Base-by-base conservation (phyloP, 192 early-diverging fungal species). In the Coemansia interrupta region DNA sequence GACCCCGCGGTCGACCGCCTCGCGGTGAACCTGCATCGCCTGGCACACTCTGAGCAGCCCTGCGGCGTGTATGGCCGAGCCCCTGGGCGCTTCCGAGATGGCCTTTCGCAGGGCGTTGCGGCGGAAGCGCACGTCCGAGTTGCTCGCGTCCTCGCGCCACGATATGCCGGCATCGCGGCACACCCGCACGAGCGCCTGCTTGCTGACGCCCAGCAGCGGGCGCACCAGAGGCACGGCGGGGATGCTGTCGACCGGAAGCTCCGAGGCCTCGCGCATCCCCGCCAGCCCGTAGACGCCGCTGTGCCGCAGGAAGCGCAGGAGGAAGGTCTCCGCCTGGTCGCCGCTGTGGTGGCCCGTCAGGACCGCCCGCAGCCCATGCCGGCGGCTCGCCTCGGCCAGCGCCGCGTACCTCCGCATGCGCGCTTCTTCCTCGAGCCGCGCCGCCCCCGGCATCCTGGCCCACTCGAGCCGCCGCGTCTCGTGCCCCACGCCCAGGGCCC, bases 311-410 rank as follows among this genome's bases (percentile, higher is more conserved):
- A 80, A 60, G 24, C 78, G 63, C 2, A 80, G 50, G 55, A 74
- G 18, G 49, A 80, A 70, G 13, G 78, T 80, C 54, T 80, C 78
- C 43, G 72, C 78, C 54, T 80, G 78, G 49, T 80, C 78, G 48
- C 63, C 64, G 5, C 61, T 60, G 26, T 80, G 78, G 48, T 80
- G 78, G 13, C 78, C 78, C 0, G 78, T 80, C 43, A 80, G 50
- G 13, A 80, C 68, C 1, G 63, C 58, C 2, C 14, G 9, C 2
- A 69, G 47, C 5, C 57, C 39, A 6, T 64, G 57, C 23, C 38
- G 19, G 22, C 23, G 42, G 20, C 72, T 64, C 5, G 42, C 57
- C 1, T 42, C 20, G 13, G 44, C 49, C 19, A 80, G 42, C 42
- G 64, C 68, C 11, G 26, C 15, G 12, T 80, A 80, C 3, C 78